Evolutionary conservation across 2,329 filamentous ascomycete genomes (phyloP).

Genomic region (Phyllosticta citrichinensis): DNA sequence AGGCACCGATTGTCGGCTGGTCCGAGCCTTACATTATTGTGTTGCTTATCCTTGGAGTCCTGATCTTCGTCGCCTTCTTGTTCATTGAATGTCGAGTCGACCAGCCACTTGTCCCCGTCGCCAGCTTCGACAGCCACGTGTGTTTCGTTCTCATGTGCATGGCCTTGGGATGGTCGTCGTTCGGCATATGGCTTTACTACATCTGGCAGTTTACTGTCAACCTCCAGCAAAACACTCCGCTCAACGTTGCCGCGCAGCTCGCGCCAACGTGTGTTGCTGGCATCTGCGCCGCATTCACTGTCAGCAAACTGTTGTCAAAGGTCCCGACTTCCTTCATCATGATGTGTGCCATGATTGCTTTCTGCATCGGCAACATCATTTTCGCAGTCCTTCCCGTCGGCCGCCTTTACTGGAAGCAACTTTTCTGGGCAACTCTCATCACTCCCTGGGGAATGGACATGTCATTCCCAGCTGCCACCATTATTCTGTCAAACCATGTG

Average conservation of each 20-base stretch:
- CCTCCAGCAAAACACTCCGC: slow-evolving; percentile 18
- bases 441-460: slow-evolving; percentile 34
- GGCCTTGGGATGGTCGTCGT: slow-evolving; percentile 32
- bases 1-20: slow-evolving; percentile 53
- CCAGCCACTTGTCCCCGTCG: slow-evolving; percentile 49
- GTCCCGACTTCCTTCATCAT: slow-evolving; percentile 23
- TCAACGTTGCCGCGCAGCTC: slow-evolving; percentile 20
- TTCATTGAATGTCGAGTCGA: slow-evolving; percentile 37
- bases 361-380: slow-evolving; percentile 27
- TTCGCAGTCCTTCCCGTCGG: slow-evolving; percentile 30
- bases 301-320: slow-evolving; percentile 22
- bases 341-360: slow-evolving; percentile 22
- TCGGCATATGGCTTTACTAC: slow-evolving; percentile 25
- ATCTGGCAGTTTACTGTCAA: slow-evolving; percentile 20
- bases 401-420: slow-evolving; percentile 35
- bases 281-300: slow-evolving; percentile 21
- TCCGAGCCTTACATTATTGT: slow-evolving; percentile 45
- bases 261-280: slow-evolving; percentile 21
- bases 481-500: slow-evolving; percentile 31
- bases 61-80: slow-evolving; percentile 47
- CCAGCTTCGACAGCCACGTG: slow-evolving; percentile 38
- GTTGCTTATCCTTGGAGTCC: slow-evolving; percentile 46
- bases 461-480: slow-evolving; percentile 31
- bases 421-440: slow-evolving; percentile 23
- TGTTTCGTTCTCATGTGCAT: slow-evolving; percentile 48